Base-by-base conservation (phyloP, 768 basidiomycete species). In the Botryobasidium botryosum region DNA sequence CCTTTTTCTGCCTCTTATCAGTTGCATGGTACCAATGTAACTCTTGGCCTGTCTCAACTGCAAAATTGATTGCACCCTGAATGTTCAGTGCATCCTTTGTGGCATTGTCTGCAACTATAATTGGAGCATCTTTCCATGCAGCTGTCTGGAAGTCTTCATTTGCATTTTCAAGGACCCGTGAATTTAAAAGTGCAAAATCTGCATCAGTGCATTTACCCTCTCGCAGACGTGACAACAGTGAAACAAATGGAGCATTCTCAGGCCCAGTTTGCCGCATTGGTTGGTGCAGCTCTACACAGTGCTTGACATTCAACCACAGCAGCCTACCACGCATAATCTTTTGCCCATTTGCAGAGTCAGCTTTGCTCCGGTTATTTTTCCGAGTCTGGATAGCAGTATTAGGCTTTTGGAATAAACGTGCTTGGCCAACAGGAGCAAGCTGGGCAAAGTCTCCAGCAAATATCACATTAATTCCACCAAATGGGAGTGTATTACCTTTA, bases 401-500 rank as follows among this genome's bases (percentile, higher is more conserved):
- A n/a, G n/a, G n/a, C n/a, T n/a, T n/a, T n/a, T n/a, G n/a, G n/a
- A 37, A 45, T 6, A 45, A 25, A 6, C 37, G 6, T 6, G 37
- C 13, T 13, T 44, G 13, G n/a, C 24, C 17, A n/a, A 48, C 46
- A 33, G 46, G 46, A 20, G 18, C 27, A 5, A 45, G 27, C 24
- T 48, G 46, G 17, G 25, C 40, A 18, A 47, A 47, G 20, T 47
- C 45, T 5, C 45, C 45, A 28, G 44, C 33, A 28, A 45, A 48
- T n/a, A 48, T 45, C 24, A 48, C 35, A 27, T 46, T 46, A 6
- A 46, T 39, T 8, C 45, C 45, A 10, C 45, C 45, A 37, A 48
- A 48, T 2, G 44, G 23, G 4, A 36, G 17, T 2, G 15, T 25
- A 45, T 13, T 17, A n/a, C 40, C 47, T 31, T 45, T 44, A 5